phyloP scores from a whole-genome alignment of 768 basidiomycete species.

The Russula emetica region DNA sequence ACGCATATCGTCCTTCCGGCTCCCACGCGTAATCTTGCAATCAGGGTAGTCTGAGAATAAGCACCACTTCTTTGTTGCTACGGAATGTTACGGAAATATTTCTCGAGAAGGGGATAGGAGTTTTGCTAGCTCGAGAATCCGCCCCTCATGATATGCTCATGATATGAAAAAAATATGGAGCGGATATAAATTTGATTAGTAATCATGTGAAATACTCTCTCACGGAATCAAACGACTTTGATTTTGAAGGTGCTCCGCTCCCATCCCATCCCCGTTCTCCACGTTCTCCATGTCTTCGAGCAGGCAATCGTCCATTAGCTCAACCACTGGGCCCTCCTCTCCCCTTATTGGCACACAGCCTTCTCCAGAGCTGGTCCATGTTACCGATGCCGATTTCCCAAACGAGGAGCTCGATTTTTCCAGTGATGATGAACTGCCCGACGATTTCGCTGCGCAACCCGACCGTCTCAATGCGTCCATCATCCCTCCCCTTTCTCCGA shows the following conservation, averaged over 20 bases:
- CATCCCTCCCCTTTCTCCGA: slow-evolving; percentile 52
- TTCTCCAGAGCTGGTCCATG: slow-evolving; percentile 55
- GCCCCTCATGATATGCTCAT: too few relatives aligned
- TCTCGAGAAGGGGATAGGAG: not conserved
- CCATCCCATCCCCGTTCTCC: not conserved
- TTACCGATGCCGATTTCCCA: slow-evolving; percentile 49
- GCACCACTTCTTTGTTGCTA: not conserved
- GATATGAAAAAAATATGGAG: too few relatives aligned
- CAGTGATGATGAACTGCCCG: slow-evolving; percentile 47
- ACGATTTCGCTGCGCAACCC: slow-evolving; percentile 29
- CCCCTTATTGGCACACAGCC: slow-evolving; percentile 6
- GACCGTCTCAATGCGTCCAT: slow-evolving; percentile 36
- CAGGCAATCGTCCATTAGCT: slow-evolving; percentile 18
- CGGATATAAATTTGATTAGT: slow-evolving; percentile 13
- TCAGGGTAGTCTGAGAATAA: not conserved
- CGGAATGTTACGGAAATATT: not conserved
- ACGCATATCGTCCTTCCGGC: slow-evolving; percentile 5
- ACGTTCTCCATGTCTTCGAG: slow-evolving; percentile 19
- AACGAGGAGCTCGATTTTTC: slow-evolving; percentile 34
- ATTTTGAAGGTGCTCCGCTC: not conserved
- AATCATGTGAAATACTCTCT: not conserved
- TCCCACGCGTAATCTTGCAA: not conserved
- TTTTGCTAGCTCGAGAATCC: too few relatives aligned
- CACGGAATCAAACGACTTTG: not conserved
- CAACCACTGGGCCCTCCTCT: slow-evolving; percentile 8